These are phyloP conservation scores for Incumbomyces lentus DNA, from an alignment of 2,329 filamentous ascomycete species.

Conservation along the genomic window DNA sequence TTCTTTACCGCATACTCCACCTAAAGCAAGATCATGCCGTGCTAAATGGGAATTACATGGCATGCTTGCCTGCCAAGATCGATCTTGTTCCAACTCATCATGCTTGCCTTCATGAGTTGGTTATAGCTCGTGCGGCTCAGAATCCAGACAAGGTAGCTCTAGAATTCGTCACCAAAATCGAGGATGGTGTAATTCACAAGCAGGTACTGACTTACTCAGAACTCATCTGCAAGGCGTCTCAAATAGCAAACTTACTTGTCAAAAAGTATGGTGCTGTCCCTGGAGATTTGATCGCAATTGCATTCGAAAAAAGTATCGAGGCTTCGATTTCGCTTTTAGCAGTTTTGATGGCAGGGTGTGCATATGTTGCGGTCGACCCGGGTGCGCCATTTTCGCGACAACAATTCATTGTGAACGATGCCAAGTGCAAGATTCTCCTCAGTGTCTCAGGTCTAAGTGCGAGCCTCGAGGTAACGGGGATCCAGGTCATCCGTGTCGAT, in stretches of 20 bases:
- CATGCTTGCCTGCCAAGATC: slow-evolving; percentile 49
- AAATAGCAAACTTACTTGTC: slow-evolving; percentile 56
- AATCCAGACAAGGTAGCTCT: slow-evolving; percentile 57
- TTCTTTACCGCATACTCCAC: slow-evolving; percentile 50
- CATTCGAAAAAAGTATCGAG: slow-evolving; percentile 76
- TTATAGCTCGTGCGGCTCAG: slow-evolving; percentile 51
- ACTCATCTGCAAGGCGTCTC: slow-evolving; percentile 60
- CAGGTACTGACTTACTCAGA: slow-evolving; percentile 64
- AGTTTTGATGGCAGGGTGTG: slow-evolving; percentile 70
- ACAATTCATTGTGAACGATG: slow-evolving; percentile 67
- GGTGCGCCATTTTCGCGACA: slow-evolving; percentile 62
- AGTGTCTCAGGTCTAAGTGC: slow-evolving; percentile 40
- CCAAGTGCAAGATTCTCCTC: slow-evolving; percentile 53
- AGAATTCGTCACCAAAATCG: slow-evolving; percentile 58
- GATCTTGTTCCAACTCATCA: slow-evolving; percentile 48
- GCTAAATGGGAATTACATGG: neutral
- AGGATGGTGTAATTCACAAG: slow-evolving; percentile 36
- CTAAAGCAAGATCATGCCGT: slow-evolving; percentile 29
- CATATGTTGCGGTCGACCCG: slow-evolving; percentile 71
- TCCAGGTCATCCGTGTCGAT: slow-evolving; percentile 40
- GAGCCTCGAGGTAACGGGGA: slow-evolving; percentile 26
- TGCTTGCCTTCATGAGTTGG: slow-evolving; percentile 62
- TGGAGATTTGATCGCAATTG: slow-evolving; percentile 60
- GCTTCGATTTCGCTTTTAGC: slow-evolving; percentile 75
- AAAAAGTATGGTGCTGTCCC: slow-evolving; percentile 36